Conservation (phyloP, 1,284 basidiomycete genomes). For the Vanrija sp. region DNA sequence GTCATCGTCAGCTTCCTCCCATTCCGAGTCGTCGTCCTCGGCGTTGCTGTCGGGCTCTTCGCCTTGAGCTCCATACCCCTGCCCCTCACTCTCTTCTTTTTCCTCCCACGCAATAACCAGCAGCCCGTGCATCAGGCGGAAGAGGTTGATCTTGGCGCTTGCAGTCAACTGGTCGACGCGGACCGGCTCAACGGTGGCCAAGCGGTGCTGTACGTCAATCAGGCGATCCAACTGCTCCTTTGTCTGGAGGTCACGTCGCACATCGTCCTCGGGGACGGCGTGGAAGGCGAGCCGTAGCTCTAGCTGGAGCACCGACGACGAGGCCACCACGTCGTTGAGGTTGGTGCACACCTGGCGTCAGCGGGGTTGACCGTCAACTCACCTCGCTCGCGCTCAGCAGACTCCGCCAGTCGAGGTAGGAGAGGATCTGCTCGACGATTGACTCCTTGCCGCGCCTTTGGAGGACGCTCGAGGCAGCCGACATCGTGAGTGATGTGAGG, state of each 20-base stretch:
- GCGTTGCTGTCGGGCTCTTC: not conserved
- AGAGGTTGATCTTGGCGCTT: too few relatives aligned
- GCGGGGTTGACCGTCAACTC: too few relatives aligned
- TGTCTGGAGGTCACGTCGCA: not conserved
- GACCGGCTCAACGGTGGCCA: not conserved
- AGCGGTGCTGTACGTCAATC: not conserved
- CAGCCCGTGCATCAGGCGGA: not conserved
- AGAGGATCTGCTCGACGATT: not conserved
- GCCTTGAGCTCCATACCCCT: too few relatives aligned
- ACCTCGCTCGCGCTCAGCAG: not conserved
- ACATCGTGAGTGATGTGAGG: too few relatives aligned
- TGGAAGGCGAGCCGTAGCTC: not conserved
- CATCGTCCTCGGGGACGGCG: not conserved
- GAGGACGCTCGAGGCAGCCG: too few relatives aligned
- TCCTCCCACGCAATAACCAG: not conserved
- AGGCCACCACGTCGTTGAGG: not conserved
- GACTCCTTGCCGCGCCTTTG: too few relatives aligned
- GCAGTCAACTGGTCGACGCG: not conserved
- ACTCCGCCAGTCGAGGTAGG: not conserved
- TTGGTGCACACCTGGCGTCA: not conserved
- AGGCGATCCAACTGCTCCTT: not conserved
- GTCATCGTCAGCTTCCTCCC: not conserved
- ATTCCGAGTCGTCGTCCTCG: not conserved
- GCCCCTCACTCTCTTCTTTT: not conserved
- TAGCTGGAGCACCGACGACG: not conserved